Evolutionary conservation across 2,329 filamentous ascomycete genomes (phyloP).

Genomic region (Pyrenophora seminiperda): DNA sequence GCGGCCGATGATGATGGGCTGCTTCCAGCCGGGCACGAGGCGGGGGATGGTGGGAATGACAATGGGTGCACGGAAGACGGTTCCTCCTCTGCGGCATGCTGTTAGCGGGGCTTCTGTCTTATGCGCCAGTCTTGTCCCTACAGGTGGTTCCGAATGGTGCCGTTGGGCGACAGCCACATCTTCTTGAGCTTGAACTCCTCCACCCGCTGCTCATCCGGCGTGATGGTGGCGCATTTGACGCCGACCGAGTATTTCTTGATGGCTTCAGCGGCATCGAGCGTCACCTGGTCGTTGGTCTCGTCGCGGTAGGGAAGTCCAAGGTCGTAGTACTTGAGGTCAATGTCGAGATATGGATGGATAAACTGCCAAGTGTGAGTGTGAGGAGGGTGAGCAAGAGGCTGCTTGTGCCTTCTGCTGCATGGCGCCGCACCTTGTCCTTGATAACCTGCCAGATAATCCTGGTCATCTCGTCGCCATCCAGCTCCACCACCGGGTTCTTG

Average conservation of each 20-base stretch:
- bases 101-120: constrained; percentile 22
- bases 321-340: constrained; percentile 98
- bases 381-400: constrained; percentile 10
- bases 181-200: constrained; percentile 99
- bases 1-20: constrained; percentile 98
- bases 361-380: no score
- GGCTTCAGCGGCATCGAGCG: constrained; percentile 89
- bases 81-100: constrained; percentile 67
- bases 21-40: constrained; percentile 95
- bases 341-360: constrained; percentile 93
- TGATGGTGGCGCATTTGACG: constrained; percentile 99
- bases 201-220: constrained; percentile 93
- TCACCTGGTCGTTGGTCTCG: constrained; percentile 95
- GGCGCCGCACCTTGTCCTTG: constrained; percentile 76
- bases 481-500: constrained; percentile 97
- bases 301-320: constrained; percentile 93
- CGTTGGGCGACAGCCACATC: constrained; percentile 99
- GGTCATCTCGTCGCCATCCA: constrained; percentile 96
- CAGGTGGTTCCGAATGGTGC: constrained; percentile 73
- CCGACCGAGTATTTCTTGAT: constrained; percentile 99
- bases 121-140: constrained; percentile 37
- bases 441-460: constrained; percentile 99
- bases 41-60: constrained; percentile 92
- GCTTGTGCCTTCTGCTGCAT: background rate
- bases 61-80: constrained; percentile 98